Base-by-base conservation (phyloP, 805 yeast genomes). In the Yamadazyma olivae region DNA sequence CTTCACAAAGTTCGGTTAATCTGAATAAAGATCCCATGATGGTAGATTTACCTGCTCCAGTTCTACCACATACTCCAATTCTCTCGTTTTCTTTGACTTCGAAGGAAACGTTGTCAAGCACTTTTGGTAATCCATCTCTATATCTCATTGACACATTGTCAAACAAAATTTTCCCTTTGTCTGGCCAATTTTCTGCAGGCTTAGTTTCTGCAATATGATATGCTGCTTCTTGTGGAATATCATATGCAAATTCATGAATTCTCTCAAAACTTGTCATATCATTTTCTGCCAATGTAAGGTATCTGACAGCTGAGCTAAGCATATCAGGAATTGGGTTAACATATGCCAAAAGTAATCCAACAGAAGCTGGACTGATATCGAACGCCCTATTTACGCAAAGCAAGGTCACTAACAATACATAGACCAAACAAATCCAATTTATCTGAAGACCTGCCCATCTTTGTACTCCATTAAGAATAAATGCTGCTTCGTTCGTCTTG, bases 41-140 rank as follows among this genome's bases (percentile, higher is more conserved):
- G 4, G 84, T 71, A 2, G 81, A 66, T 57, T 79, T 80, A 32
- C 95, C 95, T 3, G 95, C 95, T 49, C 95, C 95, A 0, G 95
- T 86, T 53, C 95, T 74, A 30, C 95, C 95, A 66, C 91, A 83
- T 38, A 86, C 79, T 31, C 95, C 95, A 46, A 86, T 72, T 51
- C 82, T 84, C 56, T 86, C 87, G 15, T 71, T 64, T 0, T 80
- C 71, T 6, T 65, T 54, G 32, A 83, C 64, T 6, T 44, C 60
- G 45, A 70, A 50, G 17, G 49, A 55, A 37, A 80, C 49, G 38
- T 70, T 53, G 38, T 70, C 74, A 50, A 80, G 59, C 5, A 78
- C 86, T 27, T 70, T 56, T 6, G 86, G 86, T 38, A 80, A 60
- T 0, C 71, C 81, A 0, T 75, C 77, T 55, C 85, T 69, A 53